Base-by-base conservation (phyloP, 176 grass and related monocot genomes). In the Oryza australiensis region DNA sequence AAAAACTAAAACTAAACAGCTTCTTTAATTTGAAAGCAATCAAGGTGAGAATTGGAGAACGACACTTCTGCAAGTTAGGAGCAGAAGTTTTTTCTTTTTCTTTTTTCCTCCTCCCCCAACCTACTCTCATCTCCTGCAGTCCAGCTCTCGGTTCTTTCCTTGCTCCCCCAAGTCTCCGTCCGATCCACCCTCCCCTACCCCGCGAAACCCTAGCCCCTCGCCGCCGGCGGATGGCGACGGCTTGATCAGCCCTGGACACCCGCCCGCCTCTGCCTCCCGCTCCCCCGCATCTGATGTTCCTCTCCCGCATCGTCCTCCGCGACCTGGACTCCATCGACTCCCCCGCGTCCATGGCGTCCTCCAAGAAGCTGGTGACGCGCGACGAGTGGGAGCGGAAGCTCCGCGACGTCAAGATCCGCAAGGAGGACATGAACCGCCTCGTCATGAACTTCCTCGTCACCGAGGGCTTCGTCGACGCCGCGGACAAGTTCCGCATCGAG, bases 381-480 rank as follows among this genome's bases (percentile, higher is more conserved):
- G 92, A 95, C 42, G 95, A 95, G 77, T 98, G 95, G 95, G 95
- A 98, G 77, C 86, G 89, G 74, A 98, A 98, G 81, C 91, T 98
- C 59, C 91, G 86, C 63, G 93, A 95, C 45, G 92, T 93, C 75
- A 98, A 95, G 90, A 95, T 98, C 66, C 89, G 90, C 38, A 98
- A 95, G 77, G 93, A 92, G 86, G 90, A 91, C 87, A 95, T 98
- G 95, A 93, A 98, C 73, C 86, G 86, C 68, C 89, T 97, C 43
- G 89, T 97, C 59, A 97, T 97, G 94, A 97, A 97, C 57, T 97
- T 90, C 80, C 90, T 98, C 60, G 92, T 98, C 69, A 94, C 92
- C 45, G 95, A 98, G 83, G 95, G 95, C 37, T 94, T 89, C 74
- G 92, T 93, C 46, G 92, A 98, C 66, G 92, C 95, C 53, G 95